phyloP scores from a whole-genome alignment of 345 rosid genomes.

The Eucalyptus globulus region DNA sequence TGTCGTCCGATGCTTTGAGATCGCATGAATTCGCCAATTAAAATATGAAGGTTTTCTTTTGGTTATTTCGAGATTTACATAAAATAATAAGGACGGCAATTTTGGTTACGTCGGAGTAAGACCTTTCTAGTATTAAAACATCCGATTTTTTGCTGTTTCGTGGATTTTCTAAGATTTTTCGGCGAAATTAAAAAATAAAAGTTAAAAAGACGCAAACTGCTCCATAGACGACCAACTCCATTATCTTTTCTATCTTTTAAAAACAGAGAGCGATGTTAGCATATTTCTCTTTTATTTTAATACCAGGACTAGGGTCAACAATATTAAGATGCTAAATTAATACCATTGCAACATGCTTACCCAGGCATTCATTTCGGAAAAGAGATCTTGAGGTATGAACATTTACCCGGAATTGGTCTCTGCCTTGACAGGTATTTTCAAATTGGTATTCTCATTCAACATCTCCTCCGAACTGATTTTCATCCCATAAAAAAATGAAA shows the following conservation, averaged over 20 bases:
- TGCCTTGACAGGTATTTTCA: background rate
- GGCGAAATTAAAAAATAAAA: background rate
- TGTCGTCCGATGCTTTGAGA: background rate
- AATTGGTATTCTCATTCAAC: fast-evolving
- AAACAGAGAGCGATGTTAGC: background rate
- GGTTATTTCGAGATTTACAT: background rate
- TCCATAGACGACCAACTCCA: background rate
- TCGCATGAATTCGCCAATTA: background rate
- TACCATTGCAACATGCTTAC: no score
- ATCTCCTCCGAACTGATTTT: fast-evolving
- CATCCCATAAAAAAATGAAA: no score
- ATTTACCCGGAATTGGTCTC: background rate
- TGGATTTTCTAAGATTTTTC: background rate
- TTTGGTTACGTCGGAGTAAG: background rate
- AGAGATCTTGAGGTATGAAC: background rate
- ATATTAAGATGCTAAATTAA: no score
- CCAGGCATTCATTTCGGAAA: no score
- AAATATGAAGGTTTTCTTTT: background rate
- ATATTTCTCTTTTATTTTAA: background rate
- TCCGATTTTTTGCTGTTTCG: background rate
- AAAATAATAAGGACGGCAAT: background rate
- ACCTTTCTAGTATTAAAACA: background rate
- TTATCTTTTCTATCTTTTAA: background rate
- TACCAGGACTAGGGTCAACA: background rate
- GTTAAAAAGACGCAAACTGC: background rate